phyloP scores from a whole-genome alignment of 140 eudicot genomes.

The Bidens hawaiensis region DNA sequence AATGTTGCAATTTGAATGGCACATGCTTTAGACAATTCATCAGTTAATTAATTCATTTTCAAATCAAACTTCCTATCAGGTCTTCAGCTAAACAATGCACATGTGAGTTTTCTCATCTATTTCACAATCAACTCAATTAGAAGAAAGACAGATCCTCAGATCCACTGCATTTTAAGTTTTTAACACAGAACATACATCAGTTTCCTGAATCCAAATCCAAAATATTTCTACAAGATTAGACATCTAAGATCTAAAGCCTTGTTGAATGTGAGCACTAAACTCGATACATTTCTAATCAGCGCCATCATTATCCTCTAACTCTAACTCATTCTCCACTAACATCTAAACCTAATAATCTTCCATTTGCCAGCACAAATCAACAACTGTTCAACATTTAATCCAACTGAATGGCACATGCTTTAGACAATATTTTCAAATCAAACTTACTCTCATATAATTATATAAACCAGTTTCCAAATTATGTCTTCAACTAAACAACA shows the following conservation, averaged over 20 bases:
- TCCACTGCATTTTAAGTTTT: slow-evolving; percentile 8
- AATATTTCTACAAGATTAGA: not conserved
- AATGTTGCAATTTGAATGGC: slow-evolving; percentile 2
- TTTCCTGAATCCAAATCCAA: not conserved
- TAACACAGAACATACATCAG: not conserved
- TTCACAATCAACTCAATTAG: not conserved
- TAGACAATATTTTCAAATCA: too few relatives aligned
- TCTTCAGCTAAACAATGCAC: slow-evolving; percentile 1
- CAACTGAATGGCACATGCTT: too few relatives aligned
- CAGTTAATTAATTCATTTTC: not conserved
- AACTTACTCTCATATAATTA: too few relatives aligned
- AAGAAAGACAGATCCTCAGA: not conserved
- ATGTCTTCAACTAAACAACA: too few relatives aligned
- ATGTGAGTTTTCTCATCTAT: not conserved
- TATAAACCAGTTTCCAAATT: too few relatives aligned
- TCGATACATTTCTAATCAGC: not conserved
- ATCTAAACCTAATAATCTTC: not conserved
- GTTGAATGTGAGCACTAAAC: not conserved
- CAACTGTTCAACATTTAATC: not conserved
- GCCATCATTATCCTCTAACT: slow-evolving; percentile 3
- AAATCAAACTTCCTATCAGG: not conserved
- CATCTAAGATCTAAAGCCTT: slow-evolving; percentile 10
- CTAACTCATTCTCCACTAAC: slow-evolving; percentile 1
- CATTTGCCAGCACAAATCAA: not conserved
- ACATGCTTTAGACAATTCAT: slow-evolving; percentile 3